phyloP scores from a whole-genome alignment of 2,329 filamentous ascomycete genomes.

The Neofusicoccum laricinum region DNA sequence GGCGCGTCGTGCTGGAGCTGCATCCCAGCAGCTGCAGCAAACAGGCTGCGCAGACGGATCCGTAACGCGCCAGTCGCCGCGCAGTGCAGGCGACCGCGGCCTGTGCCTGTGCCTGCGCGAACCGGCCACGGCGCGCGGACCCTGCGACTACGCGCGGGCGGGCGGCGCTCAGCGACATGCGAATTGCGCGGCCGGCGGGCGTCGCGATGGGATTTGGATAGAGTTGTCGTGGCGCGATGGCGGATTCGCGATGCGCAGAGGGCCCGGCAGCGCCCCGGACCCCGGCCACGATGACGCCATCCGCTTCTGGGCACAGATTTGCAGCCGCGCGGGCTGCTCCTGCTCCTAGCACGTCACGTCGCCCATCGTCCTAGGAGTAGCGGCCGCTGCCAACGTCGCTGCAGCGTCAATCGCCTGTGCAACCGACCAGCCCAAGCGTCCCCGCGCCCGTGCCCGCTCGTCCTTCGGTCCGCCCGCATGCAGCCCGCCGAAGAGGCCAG shows the following conservation, averaged over 20 bases:
- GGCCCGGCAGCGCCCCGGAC: neutral
- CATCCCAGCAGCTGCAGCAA: constrained; percentile 11
- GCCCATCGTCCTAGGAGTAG: neutral
- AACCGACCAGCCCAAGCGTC: neutral
- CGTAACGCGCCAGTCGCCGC: neutral
- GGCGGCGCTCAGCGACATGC: neutral
- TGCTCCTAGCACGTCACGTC: neutral
- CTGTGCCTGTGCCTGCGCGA: neutral
- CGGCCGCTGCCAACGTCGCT: constrained; percentile 2
- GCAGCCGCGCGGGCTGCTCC: neutral
- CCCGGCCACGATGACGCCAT: constrained; percentile 7
- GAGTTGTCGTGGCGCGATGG: neutral
- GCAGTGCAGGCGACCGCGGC: neutral
- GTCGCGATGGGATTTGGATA: neutral
- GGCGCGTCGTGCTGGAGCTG: constrained; percentile 9
- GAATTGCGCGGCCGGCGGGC: neutral
- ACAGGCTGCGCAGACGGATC: constrained; percentile 2
- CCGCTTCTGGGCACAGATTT: neutral
- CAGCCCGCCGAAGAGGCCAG: neutral
- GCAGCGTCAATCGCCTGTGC: neutral
- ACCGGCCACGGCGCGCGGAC: neutral
- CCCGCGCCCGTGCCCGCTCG: neutral
- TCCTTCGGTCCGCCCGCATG: neutral
- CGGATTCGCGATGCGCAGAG: neutral
- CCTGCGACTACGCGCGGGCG: neutral